Evolutionary conservation across 2,329 filamentous ascomycete genomes (phyloP), one percentile per base, ranked within the genome.

Genomic region (Ustulina deusta): DNA sequence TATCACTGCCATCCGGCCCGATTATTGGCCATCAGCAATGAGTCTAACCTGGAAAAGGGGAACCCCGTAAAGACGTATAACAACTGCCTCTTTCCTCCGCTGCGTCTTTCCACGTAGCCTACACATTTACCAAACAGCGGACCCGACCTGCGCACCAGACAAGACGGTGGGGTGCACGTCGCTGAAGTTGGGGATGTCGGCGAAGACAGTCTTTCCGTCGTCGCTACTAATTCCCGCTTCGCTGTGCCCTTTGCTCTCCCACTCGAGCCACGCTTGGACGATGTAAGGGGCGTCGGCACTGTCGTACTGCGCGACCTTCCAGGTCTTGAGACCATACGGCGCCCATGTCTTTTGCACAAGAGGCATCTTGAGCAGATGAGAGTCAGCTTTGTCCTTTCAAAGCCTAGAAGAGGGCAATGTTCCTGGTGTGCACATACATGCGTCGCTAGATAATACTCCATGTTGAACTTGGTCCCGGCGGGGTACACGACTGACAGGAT

Each of bases 371-470:
- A 36, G 22, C 6, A 44, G 20, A 34, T 6, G 25, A 38, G 34
- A 32, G 27, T 63, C 15, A 57, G 51, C 27, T 42, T 59, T 51
- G 6, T 32, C 27, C 20, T 20, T 51, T 52, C 7, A 34, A 34
- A 11, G 13, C 3, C 6, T 4, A n/a, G 32, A 17, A 27, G n/a
- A 48, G 25, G 13, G 27, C 7, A 20, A 20, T 32, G 17, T 34
- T n/a, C n/a, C 9, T 22, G 29, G 32, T 6, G 17, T 61, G 44
- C 44, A 70, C 66, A 13, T 65, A 68, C 68, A 78, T 86, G 84
- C 22, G 69, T 79, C 2, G 72, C 62, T 42, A 84, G 72, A 73
- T 85, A 86, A 79, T 86, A 86, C 38, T 83, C 78, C 70, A 84
- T 76, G 76, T 86, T 75, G 77, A 86, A 86, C 67, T 76, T 77